Evolutionary conservation across 768 basidiomycete genomes (phyloP).

Genomic region (Pisolithus tinctorius): DNA sequence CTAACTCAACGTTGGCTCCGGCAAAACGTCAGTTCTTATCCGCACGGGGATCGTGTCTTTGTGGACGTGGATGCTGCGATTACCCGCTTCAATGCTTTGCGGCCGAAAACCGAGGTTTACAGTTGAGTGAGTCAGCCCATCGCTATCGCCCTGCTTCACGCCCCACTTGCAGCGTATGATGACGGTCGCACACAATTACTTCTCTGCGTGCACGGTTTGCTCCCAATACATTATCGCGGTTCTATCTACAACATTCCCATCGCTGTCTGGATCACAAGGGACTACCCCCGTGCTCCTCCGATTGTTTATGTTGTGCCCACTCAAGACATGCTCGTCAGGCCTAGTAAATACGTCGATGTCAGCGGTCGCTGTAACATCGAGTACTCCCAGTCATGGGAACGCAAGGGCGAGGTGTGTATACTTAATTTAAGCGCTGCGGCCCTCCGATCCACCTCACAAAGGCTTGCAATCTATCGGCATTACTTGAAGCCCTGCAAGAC

Average conservation of each 20-base stretch:
- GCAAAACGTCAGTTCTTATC: conserved; percentile 55
- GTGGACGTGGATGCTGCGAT: conserved; percentile 60
- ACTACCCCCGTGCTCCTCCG: conserved; percentile 79
- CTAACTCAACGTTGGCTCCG: conserved; percentile 56
- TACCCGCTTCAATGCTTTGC: conserved; percentile 44
- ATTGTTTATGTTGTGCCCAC: conserved; percentile 91
- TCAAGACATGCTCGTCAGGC: conserved; percentile 79
- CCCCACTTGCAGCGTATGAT: conserved; percentile 63
- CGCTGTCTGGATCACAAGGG: conserved; percentile 78
- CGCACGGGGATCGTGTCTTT: conserved; percentile 48
- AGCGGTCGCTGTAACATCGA: conserved; percentile 67
- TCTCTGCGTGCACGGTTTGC: conserved; percentile 83
- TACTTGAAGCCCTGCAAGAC: conserved; percentile 73
- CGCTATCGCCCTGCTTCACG: conserved; percentile 10
- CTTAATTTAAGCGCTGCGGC: conserved; percentile 1
- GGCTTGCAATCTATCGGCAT: conserved; percentile 69
- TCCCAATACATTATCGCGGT: conserved; percentile 76
- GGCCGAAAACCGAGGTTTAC: conserved; percentile 80
- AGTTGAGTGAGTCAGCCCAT: conserved; percentile 33
- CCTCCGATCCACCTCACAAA: conserved; percentile 25
- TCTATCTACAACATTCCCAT: conserved; percentile 91
- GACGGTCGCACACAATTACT: conserved; percentile 91
- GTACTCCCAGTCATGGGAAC: conserved; percentile 72
- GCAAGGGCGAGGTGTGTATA: conserved; percentile 71
- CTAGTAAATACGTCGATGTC: conserved; percentile 69